Evolutionary conservation across 176 grass and related monocot genomes (phyloP).

Genomic region (Rhipidocladum racemiflorum): DNA sequence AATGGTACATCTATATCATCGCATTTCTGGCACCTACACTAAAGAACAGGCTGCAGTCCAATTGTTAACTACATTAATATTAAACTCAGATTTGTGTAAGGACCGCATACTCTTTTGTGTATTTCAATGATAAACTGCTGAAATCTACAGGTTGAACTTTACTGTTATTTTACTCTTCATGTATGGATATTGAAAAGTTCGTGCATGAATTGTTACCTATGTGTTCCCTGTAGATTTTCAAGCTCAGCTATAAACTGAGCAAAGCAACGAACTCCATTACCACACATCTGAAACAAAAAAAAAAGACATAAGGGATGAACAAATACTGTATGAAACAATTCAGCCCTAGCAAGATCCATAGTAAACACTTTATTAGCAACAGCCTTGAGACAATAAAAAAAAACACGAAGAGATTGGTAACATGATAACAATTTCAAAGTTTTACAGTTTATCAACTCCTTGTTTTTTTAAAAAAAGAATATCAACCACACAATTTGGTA

Average conservation of each 20-base stretch:
- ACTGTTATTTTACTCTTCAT: background rate
- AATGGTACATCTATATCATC: constrained; percentile 15
- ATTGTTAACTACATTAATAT: background rate
- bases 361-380: background rate
- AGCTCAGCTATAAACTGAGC: constrained; percentile 83
- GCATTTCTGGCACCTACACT: background rate
- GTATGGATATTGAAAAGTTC: background rate
- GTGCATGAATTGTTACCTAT: constrained; percentile 44
- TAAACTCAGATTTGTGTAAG: background rate
- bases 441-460: background rate
- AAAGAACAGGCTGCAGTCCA: background rate
- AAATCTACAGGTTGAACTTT: constrained; percentile 5
- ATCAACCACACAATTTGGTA: background rate
- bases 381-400: background rate
- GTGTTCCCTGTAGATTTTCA: constrained; percentile 77
- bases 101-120: background rate
- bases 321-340: constrained; percentile 7
- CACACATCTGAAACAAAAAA: constrained; percentile 91
- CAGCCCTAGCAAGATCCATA: background rate
- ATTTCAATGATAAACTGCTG: background rate
- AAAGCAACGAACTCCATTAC: constrained; percentile 90
- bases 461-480: background rate
- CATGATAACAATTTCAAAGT: background rate
- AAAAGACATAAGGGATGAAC: constrained; percentile 5
- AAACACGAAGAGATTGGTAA: background rate